Conservation (phyloP, 768 basidiomycete species). For the Phanerodontia chrysosporium region DNA sequence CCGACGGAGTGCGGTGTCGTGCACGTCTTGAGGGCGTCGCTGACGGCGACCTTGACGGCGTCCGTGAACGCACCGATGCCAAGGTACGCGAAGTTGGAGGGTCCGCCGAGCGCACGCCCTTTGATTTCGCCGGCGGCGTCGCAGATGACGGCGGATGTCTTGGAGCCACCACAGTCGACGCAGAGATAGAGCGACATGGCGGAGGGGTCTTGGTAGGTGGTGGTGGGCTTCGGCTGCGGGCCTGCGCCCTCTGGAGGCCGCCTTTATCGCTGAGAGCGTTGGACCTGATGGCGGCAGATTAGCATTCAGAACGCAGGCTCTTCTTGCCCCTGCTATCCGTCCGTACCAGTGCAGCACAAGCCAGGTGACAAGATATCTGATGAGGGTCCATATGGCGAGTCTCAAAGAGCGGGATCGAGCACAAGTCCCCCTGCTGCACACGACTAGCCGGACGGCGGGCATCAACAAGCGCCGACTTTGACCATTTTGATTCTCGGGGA, state of each 20-base stretch:
- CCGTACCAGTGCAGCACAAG: neutral
- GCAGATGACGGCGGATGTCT: conserved; percentile 74
- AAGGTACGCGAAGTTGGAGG: conserved; percentile 85
- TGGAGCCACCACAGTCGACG: conserved; percentile 87
- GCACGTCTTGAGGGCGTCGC: conserved; percentile 49
- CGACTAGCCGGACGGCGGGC: neutral
- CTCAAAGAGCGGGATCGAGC: neutral
- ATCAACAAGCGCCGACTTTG: neutral
- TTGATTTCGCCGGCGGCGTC: conserved; percentile 54
- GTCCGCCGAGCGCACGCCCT: conserved; percentile 66
- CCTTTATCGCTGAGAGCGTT: neutral
- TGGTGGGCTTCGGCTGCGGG: neutral
- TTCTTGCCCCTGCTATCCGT: neutral
- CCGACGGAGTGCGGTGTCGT: conserved; percentile 32
- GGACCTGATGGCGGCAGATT: conserved; percentile 1
- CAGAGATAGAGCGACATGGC: conserved; percentile 59
- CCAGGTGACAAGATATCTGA: neutral
- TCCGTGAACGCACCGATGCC: conserved; percentile 54
- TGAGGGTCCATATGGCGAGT: neutral
- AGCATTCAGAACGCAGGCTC: neutral
- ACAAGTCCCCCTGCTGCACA: neutral
- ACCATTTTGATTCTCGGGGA: neutral
- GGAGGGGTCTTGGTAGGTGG: neutral
- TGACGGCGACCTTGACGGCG: conserved; percentile 48
- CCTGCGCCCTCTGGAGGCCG: neutral